Percentiles rank a stretch among this genome's conserved stretches.
Evolutionary conservation across 768 basidiomycete genomes (phyloP).

Genomic region (Tulasnella sp.): DNA sequence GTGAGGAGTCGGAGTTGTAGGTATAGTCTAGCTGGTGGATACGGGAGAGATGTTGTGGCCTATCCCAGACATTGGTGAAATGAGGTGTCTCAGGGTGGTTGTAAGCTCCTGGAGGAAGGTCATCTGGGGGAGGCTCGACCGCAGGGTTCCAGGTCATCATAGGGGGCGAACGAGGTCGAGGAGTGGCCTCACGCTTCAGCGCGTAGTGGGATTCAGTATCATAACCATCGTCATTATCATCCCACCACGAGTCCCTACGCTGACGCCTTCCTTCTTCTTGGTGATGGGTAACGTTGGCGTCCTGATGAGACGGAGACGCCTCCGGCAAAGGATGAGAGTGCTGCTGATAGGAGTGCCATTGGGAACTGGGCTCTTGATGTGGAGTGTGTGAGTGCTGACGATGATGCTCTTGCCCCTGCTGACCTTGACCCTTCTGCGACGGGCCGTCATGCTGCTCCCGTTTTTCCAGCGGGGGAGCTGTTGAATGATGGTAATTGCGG

Average conservation of each 20-base stretch:
- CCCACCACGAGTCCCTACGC: too few species aligned
- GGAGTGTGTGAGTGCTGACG: not conserved
- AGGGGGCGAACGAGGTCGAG: constrained; percentile 48
- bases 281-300: too few species aligned
- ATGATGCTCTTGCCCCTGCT: too few species aligned
- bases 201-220: too few species aligned
- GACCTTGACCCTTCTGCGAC: too few species aligned
- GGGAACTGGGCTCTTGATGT: not conserved
- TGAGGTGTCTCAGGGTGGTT: constrained; percentile 55
- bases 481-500: constrained; percentile 18
- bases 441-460: too few species aligned
- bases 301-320: too few species aligned
- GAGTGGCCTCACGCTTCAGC: too few species aligned
- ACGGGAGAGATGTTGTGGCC: constrained; percentile 27
- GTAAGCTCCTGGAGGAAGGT: constrained; percentile 36
- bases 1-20: not conserved
- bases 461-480: constrained; percentile 20
- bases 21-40: not conserved
- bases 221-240: too few species aligned
- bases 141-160: constrained; percentile 73
- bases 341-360: not conserved
- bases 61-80: constrained; percentile 83
- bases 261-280: too few species aligned
- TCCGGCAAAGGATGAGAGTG: too few species aligned
- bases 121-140: constrained; percentile 64